Base-by-base conservation (phyloP, 305 asterid species). In the Coffea humblotiana region DNA sequence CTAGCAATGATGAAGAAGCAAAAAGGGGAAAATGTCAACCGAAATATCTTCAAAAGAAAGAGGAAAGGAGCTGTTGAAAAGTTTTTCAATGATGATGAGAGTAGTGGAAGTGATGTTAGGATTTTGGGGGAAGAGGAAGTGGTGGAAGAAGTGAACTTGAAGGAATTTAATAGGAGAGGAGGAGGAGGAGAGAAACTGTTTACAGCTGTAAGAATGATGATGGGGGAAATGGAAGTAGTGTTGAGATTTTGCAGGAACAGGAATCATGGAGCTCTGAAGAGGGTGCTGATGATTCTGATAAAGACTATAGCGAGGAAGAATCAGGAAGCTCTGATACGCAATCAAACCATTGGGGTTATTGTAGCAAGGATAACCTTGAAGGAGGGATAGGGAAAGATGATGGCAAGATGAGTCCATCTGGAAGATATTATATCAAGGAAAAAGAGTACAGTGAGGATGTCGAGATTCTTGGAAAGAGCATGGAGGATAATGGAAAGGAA, bases 231-330 rank as follows among this genome's bases (percentile, higher is more conserved):
- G 37, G 15, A 8, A 25, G 52, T 58, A 77, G 71, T 71, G 6
- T 58, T 67, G 51, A 54, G 40, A 27, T 58, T 15, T 9, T 80
- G 40, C 65, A 15, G 2, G 63, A 51, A 18, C 25, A 11, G 61
- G 23, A 79, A 45, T 45, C 82, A 16, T 74, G 83, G 8, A 83
- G 82, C 47, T 76, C 79, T 68, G 89, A 83, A 45, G 92, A 87
- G 75, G 85, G 86, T 32, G 66, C 68, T 27, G 85, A 32, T 32
- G 32, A 32, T 32, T 32, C 32, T 32, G 32, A 32, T 32, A 32
- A 32, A 32, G 32, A 32, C 32, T 32, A 32, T 32, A 32, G 43
- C 0, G 43, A 40, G 43, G 43, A 40, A 40, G 43, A 40, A 40
- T 3, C 43, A 40, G 43, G 6, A 40, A 40, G 43, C 43, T 40